Conservation (phyloP, 805 yeast species). For the Wickerhamomyces bisporus region DNA sequence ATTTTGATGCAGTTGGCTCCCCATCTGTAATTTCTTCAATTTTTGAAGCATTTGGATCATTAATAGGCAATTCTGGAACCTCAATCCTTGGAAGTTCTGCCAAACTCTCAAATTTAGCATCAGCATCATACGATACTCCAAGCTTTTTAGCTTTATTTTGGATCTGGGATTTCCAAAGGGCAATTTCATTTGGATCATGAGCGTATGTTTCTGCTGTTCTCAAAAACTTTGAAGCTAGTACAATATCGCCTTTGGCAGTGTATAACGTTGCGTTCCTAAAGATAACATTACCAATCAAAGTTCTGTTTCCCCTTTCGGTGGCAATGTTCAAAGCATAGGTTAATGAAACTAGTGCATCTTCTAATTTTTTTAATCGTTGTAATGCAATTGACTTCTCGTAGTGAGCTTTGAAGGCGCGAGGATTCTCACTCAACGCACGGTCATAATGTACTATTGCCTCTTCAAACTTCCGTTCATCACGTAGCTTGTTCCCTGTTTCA, state of each 20-base stretch:
- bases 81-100: conserved; percentile 9
- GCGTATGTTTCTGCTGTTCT: conserved; percentile 34
- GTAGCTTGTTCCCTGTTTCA: conserved; percentile 32
- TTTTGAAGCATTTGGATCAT: neutral
- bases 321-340: conserved; percentile 41
- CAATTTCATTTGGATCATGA: conserved; percentile 23
- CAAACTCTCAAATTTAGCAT: conserved; percentile 3
- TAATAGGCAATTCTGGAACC: neutral
- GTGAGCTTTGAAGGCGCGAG: conserved; percentile 40
- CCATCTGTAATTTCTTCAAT: conserved; percentile 1
- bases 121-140: conserved; percentile 4
- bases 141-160: conserved; percentile 16
- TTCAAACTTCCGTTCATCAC: conserved; percentile 35
- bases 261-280: conserved; percentile 38
- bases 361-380: conserved; percentile 36
- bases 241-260: conserved; percentile 34
- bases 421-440: conserved; percentile 35
- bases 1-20: neutral
- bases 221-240: conserved; percentile 37
- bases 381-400: conserved; percentile 40
- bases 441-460: conserved; percentile 36
- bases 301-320: conserved; percentile 34
- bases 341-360: conserved; percentile 38
- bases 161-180: conserved; percentile 18
- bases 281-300: conserved; percentile 38